These are phyloP conservation scores for Dothiorella sarmentorum DNA, from an alignment of 2,329 filamentous ascomycete genomes.

Conservation along the genomic window DNA sequence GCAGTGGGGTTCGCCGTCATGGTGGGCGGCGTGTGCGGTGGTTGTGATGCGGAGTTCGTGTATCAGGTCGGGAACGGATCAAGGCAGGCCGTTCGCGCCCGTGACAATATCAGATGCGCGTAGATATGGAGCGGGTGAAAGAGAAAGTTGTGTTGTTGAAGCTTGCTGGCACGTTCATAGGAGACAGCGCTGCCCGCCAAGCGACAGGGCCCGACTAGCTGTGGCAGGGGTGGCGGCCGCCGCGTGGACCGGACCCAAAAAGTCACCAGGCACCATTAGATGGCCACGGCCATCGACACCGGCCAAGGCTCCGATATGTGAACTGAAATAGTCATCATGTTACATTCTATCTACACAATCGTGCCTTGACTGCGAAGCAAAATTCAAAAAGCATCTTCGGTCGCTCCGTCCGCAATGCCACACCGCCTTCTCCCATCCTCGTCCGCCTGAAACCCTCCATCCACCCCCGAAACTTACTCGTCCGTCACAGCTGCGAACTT, in stretches of 20 bases:
- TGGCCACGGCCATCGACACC: neutral
- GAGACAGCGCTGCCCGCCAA: slow-evolving; percentile 14
- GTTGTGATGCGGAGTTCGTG: slow-evolving; percentile 10
- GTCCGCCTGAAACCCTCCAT: slow-evolving; percentile 3
- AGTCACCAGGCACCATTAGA: slow-evolving; percentile 5
- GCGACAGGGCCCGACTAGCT: slow-evolving; percentile 14
- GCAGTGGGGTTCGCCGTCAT: slow-evolving; percentile 43
- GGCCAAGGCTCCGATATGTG: neutral
- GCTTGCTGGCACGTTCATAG: slow-evolving; percentile 17
- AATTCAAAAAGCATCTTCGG: neutral
- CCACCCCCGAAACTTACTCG: slow-evolving; percentile 58
- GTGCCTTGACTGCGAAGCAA: neutral
- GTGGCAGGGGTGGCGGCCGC: slow-evolving; percentile 10
- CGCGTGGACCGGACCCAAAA: slow-evolving; percentile 1
- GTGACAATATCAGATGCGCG: slow-evolving; percentile 3
- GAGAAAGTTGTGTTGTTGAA: slow-evolving; percentile 17
- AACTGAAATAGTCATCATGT: neutral
- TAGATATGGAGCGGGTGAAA: neutral
- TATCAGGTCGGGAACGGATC: neutral
- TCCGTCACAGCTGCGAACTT: slow-evolving; percentile 96
- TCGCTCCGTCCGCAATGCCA: neutral
- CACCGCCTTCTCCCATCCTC: slow-evolving; percentile 3
- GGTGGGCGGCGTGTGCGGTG: slow-evolving; percentile 24
- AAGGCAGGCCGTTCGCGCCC: slow-evolving; percentile 7
- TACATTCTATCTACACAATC: slow-evolving; percentile 15